A percentile compares a stretch with the other conserved stretches of the same genome.
phyloP scores from a whole-genome alignment of 805 yeast genomes.

The Teunomyces cretensis region DNA sequence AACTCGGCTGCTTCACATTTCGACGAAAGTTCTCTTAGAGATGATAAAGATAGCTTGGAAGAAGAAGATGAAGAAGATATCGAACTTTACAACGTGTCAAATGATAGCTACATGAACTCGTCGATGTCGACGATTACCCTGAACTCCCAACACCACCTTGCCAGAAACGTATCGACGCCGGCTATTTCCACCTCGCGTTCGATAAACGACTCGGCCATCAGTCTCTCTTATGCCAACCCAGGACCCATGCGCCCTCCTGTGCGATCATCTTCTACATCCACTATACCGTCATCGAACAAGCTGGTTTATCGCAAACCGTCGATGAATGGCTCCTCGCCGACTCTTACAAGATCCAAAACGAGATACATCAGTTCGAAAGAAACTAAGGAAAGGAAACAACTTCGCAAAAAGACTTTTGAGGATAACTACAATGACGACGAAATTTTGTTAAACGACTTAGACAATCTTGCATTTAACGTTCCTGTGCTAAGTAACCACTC shows the following conservation, averaged over 20 bases:
- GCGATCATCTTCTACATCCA: conserved; percentile 1
- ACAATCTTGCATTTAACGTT: conserved; percentile 40
- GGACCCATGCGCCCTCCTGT: background rate
- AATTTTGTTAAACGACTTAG: conserved; percentile 35
- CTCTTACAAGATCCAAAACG: conserved; percentile 33
- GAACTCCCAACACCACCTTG: conserved; percentile 3
- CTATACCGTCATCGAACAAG: background rate
- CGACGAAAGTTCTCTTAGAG: conserved; percentile 4
- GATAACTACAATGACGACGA: conserved; percentile 43
- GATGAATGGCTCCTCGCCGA: background rate
- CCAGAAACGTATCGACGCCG: conserved; percentile 5
- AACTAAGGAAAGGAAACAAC: conserved; percentile 36
- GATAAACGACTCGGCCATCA: background rate
- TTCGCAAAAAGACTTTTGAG: conserved; percentile 40
- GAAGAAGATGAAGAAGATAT: conserved; percentile 8
- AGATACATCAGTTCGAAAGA: conserved; percentile 34
- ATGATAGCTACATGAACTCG: conserved; percentile 4
- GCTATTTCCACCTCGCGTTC: background rate
- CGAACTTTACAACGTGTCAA: background rate
- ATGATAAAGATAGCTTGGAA: conserved; percentile 8
- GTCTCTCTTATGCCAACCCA: background rate
- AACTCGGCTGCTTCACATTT: conserved; percentile 19
- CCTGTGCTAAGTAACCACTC: conserved; percentile 40
- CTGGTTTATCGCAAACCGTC: background rate
- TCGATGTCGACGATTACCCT: conserved; percentile 12